Evolutionary conservation across 1,139 yeast species (phyloP).

Genomic region (Meyerozyma carpophila): DNA sequence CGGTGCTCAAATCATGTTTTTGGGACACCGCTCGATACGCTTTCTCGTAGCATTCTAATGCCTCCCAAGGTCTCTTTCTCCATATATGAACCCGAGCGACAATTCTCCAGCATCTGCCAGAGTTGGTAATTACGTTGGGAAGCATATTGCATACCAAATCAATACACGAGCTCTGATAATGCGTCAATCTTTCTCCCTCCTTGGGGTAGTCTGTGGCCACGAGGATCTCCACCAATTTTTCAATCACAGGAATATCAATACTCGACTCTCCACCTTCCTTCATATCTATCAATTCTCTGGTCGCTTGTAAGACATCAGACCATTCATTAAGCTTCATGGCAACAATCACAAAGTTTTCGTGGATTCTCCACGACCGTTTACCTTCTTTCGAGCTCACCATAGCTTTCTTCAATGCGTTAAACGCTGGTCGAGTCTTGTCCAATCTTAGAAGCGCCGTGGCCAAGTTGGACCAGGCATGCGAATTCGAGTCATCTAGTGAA

Average conservation of each 20-base stretch:
- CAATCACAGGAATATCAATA: slow-evolving; percentile 73
- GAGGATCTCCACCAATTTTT: slow-evolving; percentile 64
- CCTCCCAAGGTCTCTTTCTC: slow-evolving; percentile 84
- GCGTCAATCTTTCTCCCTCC: slow-evolving; percentile 33
- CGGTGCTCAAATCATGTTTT: slow-evolving; percentile 58
- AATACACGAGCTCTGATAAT: slow-evolving; percentile 62
- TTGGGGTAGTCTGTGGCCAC: slow-evolving; percentile 47
- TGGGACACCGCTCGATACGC: slow-evolving; percentile 73
- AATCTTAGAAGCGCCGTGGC: slow-evolving; percentile 71
- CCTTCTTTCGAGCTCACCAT: slow-evolving; percentile 60
- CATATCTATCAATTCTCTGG: slow-evolving; percentile 51
- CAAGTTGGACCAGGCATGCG: slow-evolving; percentile 92
- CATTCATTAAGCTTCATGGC: slow-evolving; percentile 80
- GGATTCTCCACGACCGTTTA: slow-evolving; percentile 79
- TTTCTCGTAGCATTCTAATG: slow-evolving; percentile 80
- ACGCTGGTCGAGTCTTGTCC: slow-evolving; percentile 70
- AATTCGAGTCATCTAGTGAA: slow-evolving; percentile 73
- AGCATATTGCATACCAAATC: slow-evolving; percentile 63
- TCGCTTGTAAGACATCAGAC: slow-evolving; percentile 79
- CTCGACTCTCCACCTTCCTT: slow-evolving; percentile 58
- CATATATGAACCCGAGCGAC: slow-evolving; percentile 83
- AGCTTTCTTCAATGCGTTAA: slow-evolving; percentile 77
- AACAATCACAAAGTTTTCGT: slow-evolving; percentile 81
- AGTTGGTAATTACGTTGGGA: slow-evolving; percentile 65
- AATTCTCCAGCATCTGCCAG: slow-evolving; percentile 76